Percentiles rank a stretch among this genome's conserved stretches.
Evolutionary conservation across 2,329 filamentous ascomycete genomes (phyloP).

Genomic region (Cladosporium halotolerans): DNA sequence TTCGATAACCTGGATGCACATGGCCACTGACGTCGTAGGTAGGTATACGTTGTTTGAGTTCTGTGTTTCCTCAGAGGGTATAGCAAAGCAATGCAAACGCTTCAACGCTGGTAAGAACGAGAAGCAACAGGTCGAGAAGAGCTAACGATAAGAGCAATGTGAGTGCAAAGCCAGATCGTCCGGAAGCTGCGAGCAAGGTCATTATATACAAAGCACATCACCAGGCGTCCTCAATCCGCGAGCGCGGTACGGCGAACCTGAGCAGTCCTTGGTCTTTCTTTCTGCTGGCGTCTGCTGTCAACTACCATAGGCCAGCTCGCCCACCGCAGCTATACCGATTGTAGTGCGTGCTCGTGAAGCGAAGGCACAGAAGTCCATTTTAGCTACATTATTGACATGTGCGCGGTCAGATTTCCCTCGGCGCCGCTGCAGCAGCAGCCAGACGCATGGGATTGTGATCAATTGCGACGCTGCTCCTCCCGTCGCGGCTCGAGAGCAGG

Average conservation of each 20-base stretch:
- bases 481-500: too few relatives aligned
- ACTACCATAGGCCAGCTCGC: not conserved
- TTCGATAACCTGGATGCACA: slow-evolving; percentile 86
- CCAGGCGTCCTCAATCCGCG: too few relatives aligned
- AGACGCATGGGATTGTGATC: too few relatives aligned
- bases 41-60: not conserved
- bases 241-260: not conserved
- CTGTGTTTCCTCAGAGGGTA: not conserved
- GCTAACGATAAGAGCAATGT: too few relatives aligned
- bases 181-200: too few relatives aligned
- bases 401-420: too few relatives aligned
- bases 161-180: too few relatives aligned
- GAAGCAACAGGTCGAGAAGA: not conserved
- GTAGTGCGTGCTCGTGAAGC: not conserved
- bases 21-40: slow-evolving; percentile 35
- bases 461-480: too few relatives aligned
- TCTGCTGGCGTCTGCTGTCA: not conserved
- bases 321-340: not conserved
- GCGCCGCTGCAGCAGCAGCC: too few relatives aligned
- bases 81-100: not conserved
- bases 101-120: not conserved
- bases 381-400: too few relatives aligned
- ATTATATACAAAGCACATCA: too few relatives aligned
- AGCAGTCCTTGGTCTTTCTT: not conserved
- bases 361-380: not conserved